phyloP scores from a whole-genome alignment of 495 filamentous ascomycete species.

The Cudoniella acicularis region DNA sequence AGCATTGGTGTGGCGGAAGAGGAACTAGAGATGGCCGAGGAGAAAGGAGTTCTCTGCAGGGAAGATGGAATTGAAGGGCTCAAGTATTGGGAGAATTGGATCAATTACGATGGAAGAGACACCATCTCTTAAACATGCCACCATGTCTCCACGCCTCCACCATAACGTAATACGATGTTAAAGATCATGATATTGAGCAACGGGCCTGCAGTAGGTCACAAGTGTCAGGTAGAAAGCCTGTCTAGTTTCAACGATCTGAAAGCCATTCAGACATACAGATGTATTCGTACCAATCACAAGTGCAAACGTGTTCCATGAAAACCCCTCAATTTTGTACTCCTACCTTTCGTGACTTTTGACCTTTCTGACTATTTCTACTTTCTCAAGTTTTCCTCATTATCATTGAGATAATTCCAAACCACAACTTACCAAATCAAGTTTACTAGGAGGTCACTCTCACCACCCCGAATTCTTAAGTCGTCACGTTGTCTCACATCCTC shows the following conservation, averaged over 20 bases:
- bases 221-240: background rate
- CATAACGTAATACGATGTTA: background rate
- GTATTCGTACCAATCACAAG: background rate
- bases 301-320: background rate
- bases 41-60: slow-evolving; percentile 75
- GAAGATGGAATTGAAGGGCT: slow-evolving; percentile 82
- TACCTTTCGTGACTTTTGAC: background rate
- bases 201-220: background rate
- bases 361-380: background rate
- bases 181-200: background rate
- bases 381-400: background rate
- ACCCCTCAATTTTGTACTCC: background rate
- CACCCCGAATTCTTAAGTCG: too few relatives aligned
- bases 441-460: background rate
- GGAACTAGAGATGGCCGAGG: slow-evolving; percentile 95
- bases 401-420: background rate
- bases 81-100: slow-evolving; percentile 74
- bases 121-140: too few relatives aligned
- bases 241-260: background rate
- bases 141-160: background rate
- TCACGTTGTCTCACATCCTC: background rate
- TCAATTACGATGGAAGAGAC: too few relatives aligned
- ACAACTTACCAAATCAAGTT: background rate
- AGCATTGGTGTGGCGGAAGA: slow-evolving; percentile 96
- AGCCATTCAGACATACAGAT: background rate